These are phyloP conservation scores for Pisolithus orientalis DNA, from an alignment of 768 basidiomycete species.

Conservation along the genomic window DNA sequence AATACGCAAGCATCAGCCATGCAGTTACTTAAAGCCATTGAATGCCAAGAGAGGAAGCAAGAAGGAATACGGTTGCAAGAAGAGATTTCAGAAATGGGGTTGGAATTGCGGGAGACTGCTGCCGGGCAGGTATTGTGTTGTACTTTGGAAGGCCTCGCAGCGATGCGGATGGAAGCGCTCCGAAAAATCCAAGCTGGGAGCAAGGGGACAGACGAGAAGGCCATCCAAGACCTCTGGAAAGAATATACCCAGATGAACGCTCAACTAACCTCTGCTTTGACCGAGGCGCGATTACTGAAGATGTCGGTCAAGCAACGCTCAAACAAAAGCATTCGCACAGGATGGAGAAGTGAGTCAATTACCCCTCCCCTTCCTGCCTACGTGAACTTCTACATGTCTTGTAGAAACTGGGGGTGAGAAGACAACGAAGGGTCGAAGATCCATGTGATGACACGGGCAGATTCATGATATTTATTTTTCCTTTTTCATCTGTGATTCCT, in stretches of 20 bases:
- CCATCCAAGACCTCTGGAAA: background rate
- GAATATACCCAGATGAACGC: background rate
- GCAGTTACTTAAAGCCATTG: conserved; percentile 5
- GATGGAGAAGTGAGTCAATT: no score
- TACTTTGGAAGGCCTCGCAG: background rate
- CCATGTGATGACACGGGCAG: no score
- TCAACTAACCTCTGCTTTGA: background rate
- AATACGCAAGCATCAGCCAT: no score
- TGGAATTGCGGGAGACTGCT: background rate
- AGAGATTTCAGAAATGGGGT: background rate
- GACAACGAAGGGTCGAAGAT: no score
- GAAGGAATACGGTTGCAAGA: background rate
- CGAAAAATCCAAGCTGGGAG: background rate
- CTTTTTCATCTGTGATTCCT: no score
- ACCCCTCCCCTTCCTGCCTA: no score
- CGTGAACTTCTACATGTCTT: no score
- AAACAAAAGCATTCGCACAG: background rate
- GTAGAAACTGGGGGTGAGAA: no score
- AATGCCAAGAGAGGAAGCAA: background rate
- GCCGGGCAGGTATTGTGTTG: background rate
- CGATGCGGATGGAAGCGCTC: background rate
- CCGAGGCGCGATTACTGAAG: background rate
- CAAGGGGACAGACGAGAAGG: background rate
- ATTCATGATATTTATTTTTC: no score
- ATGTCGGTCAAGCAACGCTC: background rate